A percentile compares a stretch with the other conserved stretches of the same genome.
These are phyloP conservation scores for Pseudogymnoascus destructans DNA, from an alignment of 2,329 filamentous ascomycete species.

Conservation along the genomic window DNA sequence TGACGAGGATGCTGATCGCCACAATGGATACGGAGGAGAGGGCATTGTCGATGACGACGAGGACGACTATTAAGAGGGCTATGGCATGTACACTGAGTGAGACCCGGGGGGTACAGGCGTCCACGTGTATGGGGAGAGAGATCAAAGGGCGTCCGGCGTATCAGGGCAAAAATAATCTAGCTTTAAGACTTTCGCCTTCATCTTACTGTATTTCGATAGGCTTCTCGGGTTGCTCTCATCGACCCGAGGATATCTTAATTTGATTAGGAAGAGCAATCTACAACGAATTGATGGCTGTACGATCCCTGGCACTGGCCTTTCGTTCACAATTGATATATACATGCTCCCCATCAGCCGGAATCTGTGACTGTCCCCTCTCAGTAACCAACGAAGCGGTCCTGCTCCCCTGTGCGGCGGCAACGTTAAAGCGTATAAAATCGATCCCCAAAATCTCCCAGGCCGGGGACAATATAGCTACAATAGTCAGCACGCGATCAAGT, in stretches of 20 bases:
- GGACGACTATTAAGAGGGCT: constrained; percentile 38
- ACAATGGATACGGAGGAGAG: constrained; percentile 38
- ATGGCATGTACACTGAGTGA: background rate
- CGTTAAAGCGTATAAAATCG: constrained; percentile 83
- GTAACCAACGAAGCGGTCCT: background rate
- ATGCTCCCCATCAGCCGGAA: background rate
- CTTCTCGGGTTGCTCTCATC: background rate
- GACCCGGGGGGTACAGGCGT: background rate
- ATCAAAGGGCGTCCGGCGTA: constrained; percentile 1
- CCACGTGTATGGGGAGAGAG: background rate
- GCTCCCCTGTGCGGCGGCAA: background rate
- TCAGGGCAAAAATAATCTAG: constrained; percentile 7
- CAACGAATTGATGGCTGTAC: constrained; percentile 7
- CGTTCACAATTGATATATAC: background rate
- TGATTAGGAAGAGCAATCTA: background rate
- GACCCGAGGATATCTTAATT: background rate
- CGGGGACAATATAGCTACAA: constrained; percentile 81
- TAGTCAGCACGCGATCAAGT: constrained; percentile 14
- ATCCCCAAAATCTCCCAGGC: constrained; percentile 90
- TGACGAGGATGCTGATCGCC: constrained; percentile 23
- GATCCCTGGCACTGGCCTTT: background rate
- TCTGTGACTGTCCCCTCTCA: background rate
- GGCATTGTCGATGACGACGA: constrained; percentile 43
- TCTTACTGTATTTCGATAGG: constrained; percentile 5
- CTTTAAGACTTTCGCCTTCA: constrained; percentile 7